Evolutionary conservation across 2,329 filamentous ascomycete genomes (phyloP).

Genomic region (Hyphodiscus sp.): DNA sequence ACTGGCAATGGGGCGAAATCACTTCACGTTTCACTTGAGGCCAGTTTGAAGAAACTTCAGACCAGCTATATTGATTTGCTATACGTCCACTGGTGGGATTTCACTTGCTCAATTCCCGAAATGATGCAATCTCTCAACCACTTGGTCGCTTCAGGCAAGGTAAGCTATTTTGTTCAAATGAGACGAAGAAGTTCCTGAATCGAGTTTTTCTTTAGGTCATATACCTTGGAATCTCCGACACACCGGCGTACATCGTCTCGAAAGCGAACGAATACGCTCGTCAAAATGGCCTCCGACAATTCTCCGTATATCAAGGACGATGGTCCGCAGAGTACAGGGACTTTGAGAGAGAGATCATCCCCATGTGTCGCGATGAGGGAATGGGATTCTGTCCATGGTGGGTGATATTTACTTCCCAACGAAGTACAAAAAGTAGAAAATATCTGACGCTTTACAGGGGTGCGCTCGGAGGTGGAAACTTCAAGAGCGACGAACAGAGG

Average conservation of each 20-base stretch:
- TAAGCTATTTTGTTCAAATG: too few species aligned
- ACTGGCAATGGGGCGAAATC: constrained; percentile 58
- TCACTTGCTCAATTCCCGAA: constrained; percentile 56
- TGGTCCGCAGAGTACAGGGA: constrained; percentile 60
- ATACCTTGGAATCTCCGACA: constrained; percentile 62
- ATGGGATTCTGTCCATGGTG: constrained; percentile 51
- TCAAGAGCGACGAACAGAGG: constrained; percentile 41
- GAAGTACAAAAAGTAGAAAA: too few species aligned
- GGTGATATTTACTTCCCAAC: too few species aligned
- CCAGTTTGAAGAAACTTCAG: constrained; percentile 53
- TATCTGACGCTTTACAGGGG: constrained; percentile 26
- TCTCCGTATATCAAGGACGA: constrained; percentile 61
- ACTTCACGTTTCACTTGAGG: constrained; percentile 47
- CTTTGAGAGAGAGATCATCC: constrained; percentile 55
- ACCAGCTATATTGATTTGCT: constrained; percentile 65
- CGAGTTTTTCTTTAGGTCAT: constrained; percentile 36
- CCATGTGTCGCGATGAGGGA: constrained; percentile 50
- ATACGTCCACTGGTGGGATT: constrained; percentile 64
- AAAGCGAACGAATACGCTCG: constrained; percentile 65
- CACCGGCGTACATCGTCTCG: constrained; percentile 62
- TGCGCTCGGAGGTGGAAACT: constrained; percentile 42
- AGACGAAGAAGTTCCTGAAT: too few species aligned
- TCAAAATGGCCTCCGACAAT: constrained; percentile 61
- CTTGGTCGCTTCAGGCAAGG: constrained; percentile 51
- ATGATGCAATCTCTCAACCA: constrained; percentile 63